Evolutionary conservation across 169 alveolate species (phyloP).

Genomic region (Cryptosporidium baileyi): DNA sequence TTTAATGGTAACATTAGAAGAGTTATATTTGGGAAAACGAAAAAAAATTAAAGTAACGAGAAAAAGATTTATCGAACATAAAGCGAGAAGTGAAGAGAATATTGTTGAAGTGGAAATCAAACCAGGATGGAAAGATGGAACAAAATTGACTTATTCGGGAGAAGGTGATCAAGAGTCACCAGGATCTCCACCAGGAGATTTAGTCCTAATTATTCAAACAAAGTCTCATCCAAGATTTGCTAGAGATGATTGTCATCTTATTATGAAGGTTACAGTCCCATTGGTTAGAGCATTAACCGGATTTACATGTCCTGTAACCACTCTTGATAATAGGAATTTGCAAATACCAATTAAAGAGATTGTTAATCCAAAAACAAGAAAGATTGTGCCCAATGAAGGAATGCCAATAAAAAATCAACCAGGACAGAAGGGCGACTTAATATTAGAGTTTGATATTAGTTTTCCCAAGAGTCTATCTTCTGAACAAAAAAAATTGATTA

Average conservation of each 20-base stretch:
- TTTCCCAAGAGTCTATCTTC: conserved; percentile 81
- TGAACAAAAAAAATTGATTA: conserved; percentile 80
- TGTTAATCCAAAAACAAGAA: conserved; percentile 80
- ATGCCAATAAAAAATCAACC: conserved; percentile 82
- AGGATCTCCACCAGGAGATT: conserved; percentile 82
- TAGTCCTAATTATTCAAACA: conserved; percentile 80
- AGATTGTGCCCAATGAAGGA: conserved; percentile 82
- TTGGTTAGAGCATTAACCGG: conserved; percentile 85
- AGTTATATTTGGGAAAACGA: conserved; percentile 78
- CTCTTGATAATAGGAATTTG: conserved; percentile 84
- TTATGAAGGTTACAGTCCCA: conserved; percentile 85
- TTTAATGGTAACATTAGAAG: conserved; percentile 82
- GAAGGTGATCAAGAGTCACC: conserved; percentile 87
- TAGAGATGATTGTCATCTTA: conserved; percentile 80
- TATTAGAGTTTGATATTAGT: conserved; percentile 82
- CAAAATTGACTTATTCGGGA: conserved; percentile 83
- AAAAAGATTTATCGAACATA: conserved; percentile 78
- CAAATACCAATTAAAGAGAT: conserved; percentile 81
- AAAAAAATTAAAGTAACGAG: conserved; percentile 84
- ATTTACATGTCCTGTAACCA: conserved; percentile 81
- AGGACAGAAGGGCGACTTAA: conserved; percentile 80
- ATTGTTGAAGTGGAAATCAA: conserved; percentile 83
- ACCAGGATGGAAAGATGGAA: conserved; percentile 89
- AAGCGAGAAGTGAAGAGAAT: conserved; percentile 83
- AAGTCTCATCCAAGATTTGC: conserved; percentile 80